phyloP scores from a whole-genome alignment of 2,329 filamentous ascomycete species.

The Botrytis paeoniae region DNA sequence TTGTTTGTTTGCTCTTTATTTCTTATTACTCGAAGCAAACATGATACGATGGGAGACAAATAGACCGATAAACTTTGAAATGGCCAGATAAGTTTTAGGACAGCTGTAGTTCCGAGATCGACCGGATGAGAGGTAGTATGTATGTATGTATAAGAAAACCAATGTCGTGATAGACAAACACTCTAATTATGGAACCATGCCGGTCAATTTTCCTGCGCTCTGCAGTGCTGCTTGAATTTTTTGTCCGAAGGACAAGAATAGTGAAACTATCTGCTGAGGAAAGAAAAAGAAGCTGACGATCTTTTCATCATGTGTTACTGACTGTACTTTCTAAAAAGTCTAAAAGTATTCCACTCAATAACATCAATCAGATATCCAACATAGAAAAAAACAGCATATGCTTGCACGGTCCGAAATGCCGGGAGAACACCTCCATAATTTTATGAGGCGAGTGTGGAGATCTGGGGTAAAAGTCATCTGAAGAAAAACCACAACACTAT shows the following conservation, averaged over 20 bases:
- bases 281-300: not conserved
- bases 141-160: not conserved
- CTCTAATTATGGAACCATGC: conserved; percentile 13
- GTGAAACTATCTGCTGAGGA: not conserved
- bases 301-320: not conserved
- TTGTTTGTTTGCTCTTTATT: not conserved
- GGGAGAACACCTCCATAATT: not conserved
- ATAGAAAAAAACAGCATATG: not conserved
- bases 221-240: not conserved
- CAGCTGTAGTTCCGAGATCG: not conserved
- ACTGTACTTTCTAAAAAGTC: not conserved
- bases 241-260: not conserved
- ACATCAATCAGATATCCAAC: not conserved
- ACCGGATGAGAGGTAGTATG: not conserved
- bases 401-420: conserved; percentile 14
- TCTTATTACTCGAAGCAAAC: not conserved
- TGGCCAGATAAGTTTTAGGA: not conserved
- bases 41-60: not conserved
- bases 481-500: conserved; percentile 4
- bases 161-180: conserved; percentile 5
- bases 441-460: conserved; percentile 4
- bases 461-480: conserved; percentile 15
- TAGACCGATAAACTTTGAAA: not conserved
- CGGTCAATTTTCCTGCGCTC: conserved; percentile 2
- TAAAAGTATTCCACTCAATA: not conserved